phyloP scores from a whole-genome alignment of 345 rosid genomes.

The Gossypium raimondii region DNA sequence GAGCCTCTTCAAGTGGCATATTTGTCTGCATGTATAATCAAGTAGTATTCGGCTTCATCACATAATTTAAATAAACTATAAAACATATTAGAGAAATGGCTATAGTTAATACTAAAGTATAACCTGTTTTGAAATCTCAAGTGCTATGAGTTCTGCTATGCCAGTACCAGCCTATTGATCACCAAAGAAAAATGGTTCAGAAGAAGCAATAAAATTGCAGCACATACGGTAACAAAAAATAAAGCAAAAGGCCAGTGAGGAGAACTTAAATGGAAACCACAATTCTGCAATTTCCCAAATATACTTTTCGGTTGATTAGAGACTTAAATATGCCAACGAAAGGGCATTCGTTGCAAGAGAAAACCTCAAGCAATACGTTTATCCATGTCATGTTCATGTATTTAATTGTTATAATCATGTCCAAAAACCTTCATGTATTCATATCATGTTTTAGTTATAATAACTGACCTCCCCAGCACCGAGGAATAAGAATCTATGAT shows the following conservation, averaged over 20 bases:
- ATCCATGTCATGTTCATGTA: no score
- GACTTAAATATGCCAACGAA: no score
- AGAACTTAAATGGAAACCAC: background rate
- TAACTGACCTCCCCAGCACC: constrained; percentile 89
- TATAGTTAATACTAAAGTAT: constrained; percentile 4
- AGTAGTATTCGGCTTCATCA: background rate
- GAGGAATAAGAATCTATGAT: constrained; percentile 81
- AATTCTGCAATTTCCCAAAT: no score
- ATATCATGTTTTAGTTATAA: background rate
- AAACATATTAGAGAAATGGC: background rate
- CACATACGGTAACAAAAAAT: background rate
- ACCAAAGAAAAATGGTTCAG: background rate
- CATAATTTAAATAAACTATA: background rate
- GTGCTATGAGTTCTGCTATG: constrained; percentile 88
- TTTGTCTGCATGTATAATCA: constrained; percentile 49
- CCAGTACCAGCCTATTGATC: constrained; percentile 93
- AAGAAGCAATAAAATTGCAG: constrained; percentile 13
- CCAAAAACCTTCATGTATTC: no score
- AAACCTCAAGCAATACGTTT: background rate
- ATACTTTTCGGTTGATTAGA: no score
- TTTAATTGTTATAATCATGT: no score
- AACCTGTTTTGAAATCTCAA: constrained; percentile 88
- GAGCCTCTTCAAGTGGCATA: constrained; percentile 70
- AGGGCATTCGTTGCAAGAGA: background rate
- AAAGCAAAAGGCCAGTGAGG: background rate